A percentile compares a stretch with the other conserved stretches of the same genome.
These are phyloP conservation scores for Alternaria gansuensis DNA, from an alignment of 2,329 filamentous ascomycete species.

Conservation along the genomic window DNA sequence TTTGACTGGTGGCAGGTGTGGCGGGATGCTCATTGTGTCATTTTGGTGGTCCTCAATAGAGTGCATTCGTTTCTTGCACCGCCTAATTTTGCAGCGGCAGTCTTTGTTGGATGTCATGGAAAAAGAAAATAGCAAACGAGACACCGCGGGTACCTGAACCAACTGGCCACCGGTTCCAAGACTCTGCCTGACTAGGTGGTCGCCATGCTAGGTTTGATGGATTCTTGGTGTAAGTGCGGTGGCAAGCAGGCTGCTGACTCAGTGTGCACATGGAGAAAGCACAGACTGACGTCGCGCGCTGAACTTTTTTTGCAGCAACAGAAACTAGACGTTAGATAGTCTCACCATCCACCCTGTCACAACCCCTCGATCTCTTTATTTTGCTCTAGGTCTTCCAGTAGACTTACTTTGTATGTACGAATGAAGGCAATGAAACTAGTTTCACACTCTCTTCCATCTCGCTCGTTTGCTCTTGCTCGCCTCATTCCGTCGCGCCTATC, in stretches of 20 bases:
- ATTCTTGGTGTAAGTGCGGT: neutral
- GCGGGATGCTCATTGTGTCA: no score
- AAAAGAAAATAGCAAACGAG: neutral
- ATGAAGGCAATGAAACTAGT: conserved; percentile 38
- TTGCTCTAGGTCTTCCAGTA: conserved; percentile 21
- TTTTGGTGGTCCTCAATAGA: no score
- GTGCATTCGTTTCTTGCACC: no score
- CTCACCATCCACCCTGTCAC: conserved; percentile 5
- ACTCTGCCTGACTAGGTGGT: no score
- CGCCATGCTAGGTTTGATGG: no score
- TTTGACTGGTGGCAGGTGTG: no score
- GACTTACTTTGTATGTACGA: conserved; percentile 34
- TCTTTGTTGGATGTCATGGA: neutral
- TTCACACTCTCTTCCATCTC: conserved; percentile 32
- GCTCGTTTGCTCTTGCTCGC: conserved; percentile 31
- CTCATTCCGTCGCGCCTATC: conserved; percentile 26
- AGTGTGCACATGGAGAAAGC: conserved; percentile 9
- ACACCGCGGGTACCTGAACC: neutral
- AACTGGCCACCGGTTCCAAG: no score
- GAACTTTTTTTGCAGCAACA: conserved; percentile 18
- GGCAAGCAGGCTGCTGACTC: conserved; percentile 12
- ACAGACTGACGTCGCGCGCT: conserved; percentile 18
- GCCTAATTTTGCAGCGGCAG: neutral
- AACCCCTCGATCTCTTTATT: conserved; percentile 12
- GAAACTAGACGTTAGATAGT: conserved; percentile 2